phyloP scores from a whole-genome alignment of 176 grass and related monocot genomes.

The Rhynchospora pubera region DNA sequence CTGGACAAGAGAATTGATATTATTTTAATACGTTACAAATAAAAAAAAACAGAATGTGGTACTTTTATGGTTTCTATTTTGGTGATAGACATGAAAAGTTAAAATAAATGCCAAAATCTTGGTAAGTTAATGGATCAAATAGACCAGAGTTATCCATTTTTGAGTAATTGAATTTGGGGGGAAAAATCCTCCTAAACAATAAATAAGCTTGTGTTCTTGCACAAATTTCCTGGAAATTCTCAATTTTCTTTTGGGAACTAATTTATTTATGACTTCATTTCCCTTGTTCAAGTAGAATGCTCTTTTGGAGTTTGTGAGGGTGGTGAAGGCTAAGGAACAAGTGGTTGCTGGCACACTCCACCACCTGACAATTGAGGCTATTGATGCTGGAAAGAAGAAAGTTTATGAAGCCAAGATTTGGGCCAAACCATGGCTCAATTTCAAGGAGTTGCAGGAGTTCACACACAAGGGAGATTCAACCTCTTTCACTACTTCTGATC shows the following conservation, averaged over 20 bases:
- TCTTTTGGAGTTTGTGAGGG: conserved; percentile 19
- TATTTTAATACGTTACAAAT: background rate
- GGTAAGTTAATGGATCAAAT: background rate
- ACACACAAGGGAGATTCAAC: conserved; percentile 17
- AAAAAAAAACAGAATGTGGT: background rate
- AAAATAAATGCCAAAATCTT: background rate
- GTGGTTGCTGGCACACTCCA: conserved; percentile 27
- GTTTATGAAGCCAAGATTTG: conserved; percentile 27
- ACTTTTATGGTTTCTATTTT: background rate
- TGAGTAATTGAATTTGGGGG: background rate
- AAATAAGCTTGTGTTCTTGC: background rate
- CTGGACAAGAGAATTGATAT: background rate
- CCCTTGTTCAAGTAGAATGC: conserved; percentile 19
- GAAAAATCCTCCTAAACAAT: background rate
- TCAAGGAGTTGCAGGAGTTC: conserved; percentile 31
- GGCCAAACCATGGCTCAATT: conserved; percentile 29
- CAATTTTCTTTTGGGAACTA: background rate
- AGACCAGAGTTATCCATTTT: background rate
- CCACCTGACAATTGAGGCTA: conserved; percentile 25
- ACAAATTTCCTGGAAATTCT: background rate
- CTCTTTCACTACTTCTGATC: conserved; percentile 25
- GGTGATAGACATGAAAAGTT: background rate
- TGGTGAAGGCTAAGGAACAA: conserved; percentile 32
- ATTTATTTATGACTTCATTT: background rate
- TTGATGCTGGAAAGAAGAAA: conserved; percentile 32